Evolutionary conservation across 176 grass and related monocot genomes (phyloP).

Genomic region (Zizania latifolia): DNA sequence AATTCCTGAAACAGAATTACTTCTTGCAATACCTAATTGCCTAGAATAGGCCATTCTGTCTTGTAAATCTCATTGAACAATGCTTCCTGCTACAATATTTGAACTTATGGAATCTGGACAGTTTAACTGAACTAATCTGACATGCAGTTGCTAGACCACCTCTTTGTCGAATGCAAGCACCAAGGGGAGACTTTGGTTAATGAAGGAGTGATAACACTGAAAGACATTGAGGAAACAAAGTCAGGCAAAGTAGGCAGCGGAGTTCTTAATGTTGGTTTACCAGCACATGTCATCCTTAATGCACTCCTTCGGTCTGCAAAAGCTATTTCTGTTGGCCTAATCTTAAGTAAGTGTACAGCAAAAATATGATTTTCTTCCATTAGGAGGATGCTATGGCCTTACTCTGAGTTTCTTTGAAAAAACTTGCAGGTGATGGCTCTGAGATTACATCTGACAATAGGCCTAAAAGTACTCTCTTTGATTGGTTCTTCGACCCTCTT

Average conservation of each 20-base stretch:
- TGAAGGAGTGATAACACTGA: conserved; percentile 64
- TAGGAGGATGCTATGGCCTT: neutral
- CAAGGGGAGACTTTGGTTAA: conserved; percentile 57
- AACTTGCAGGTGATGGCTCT: conserved; percentile 61
- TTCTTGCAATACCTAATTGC: too few species aligned
- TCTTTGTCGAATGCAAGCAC: conserved; percentile 71
- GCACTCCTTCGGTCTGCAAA: conserved; percentile 67
- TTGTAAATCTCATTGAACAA: too few species aligned
- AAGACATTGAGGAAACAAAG: conserved; percentile 82
- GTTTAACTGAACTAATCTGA: too few species aligned
- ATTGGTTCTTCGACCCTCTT: conserved; percentile 95
- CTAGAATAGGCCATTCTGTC: too few species aligned
- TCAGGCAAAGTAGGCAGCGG: conserved; percentile 47
- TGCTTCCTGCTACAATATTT: too few species aligned
- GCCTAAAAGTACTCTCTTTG: conserved; percentile 62
- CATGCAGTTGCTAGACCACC: conserved; percentile 71
- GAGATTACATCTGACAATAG: conserved; percentile 74
- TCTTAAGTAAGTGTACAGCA: conserved; percentile 90
- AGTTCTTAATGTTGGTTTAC: conserved; percentile 72
- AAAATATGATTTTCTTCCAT: neutral
- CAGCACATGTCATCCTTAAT: conserved; percentile 76
- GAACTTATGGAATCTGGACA: too few species aligned
- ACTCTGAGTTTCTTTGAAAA: conserved; percentile 23
- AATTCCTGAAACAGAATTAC: too few species aligned
- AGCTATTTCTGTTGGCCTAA: conserved; percentile 47